Evolutionary conservation across 2,329 filamentous ascomycete species (phyloP).

Genomic region (Apiospora aurea): DNA sequence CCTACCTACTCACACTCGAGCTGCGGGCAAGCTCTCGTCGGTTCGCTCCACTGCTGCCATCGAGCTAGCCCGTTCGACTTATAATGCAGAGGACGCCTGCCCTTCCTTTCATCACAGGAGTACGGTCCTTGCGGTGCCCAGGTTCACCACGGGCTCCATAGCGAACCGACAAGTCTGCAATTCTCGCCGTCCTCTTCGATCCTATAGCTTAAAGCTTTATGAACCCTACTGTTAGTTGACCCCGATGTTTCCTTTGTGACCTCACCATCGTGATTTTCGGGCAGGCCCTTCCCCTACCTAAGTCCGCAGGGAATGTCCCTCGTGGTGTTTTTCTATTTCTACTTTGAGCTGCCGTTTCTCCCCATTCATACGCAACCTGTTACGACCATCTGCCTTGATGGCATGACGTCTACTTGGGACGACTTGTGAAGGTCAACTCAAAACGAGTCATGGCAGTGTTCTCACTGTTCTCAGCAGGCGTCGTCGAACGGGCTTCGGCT

Average conservation of each 20-base stretch:
- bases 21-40: slow-evolving; percentile 13
- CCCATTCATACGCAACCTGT: background rate
- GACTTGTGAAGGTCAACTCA: slow-evolving; percentile 12
- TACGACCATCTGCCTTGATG: slow-evolving; percentile 1
- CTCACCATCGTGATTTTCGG: background rate
- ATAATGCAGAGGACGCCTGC: slow-evolving; percentile 9
- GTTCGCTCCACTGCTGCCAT: background rate
- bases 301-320: background rate
- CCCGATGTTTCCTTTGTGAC: background rate
- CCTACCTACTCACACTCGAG: background rate
- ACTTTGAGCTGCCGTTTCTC: background rate
- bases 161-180: background rate
- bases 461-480: slow-evolving; percentile 19
- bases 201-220: slow-evolving; percentile 17
- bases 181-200: background rate
- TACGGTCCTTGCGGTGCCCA: slow-evolving; percentile 1
- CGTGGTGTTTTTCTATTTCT: background rate
- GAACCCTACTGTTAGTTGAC: slow-evolving; percentile 8
- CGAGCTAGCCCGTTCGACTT: slow-evolving; percentile 4
- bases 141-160: slow-evolving; percentile 10
- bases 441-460: slow-evolving; percentile 19
- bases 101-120: slow-evolving; percentile 7
- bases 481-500: background rate
- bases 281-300: background rate
- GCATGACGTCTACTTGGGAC: slow-evolving; percentile 11